A percentile compares a stretch with the other conserved stretches of the same genome.
Evolutionary conservation across 495 filamentous ascomycete species (phyloP).

Genomic region (Trichoderma asperelloides): DNA sequence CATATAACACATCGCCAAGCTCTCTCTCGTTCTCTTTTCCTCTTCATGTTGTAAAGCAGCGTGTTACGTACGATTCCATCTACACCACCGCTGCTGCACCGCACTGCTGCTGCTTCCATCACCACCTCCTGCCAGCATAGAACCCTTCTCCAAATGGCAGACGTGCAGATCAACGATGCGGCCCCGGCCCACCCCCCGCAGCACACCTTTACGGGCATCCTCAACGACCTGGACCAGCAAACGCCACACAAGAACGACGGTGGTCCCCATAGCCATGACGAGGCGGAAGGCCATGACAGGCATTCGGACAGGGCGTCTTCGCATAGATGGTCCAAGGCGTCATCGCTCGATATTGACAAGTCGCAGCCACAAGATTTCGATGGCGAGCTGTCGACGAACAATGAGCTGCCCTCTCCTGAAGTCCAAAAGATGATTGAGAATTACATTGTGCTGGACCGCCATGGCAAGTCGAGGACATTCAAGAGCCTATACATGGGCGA

Average conservation of each 20-base stretch:
- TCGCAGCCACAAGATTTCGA: constrained; percentile 29
- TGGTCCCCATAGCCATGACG: not conserved
- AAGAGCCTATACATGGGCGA: constrained; percentile 55
- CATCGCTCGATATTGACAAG: constrained; percentile 10
- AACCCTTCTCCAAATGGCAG: not conserved
- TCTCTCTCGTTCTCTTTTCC: not conserved
- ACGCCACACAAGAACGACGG: not conserved
- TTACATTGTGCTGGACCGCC: constrained; percentile 52
- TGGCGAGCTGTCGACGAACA: constrained; percentile 38
- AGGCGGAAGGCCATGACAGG: not conserved
- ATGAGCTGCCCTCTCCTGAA: constrained; percentile 42
- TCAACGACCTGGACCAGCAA: not conserved
- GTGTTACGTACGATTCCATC: not conserved
- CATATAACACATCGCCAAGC: too few relatives aligned
- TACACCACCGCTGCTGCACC: not conserved
- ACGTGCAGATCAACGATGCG: not conserved
- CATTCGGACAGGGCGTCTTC: not conserved
- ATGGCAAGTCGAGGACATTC: constrained; percentile 56
- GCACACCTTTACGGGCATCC: constrained; percentile 1
- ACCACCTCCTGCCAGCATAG: not conserved
- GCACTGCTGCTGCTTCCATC: not conserved
- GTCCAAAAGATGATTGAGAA: constrained; percentile 43
- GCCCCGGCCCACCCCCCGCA: not conserved
- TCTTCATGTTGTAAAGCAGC: not conserved
- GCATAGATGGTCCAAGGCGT: not conserved